These are phyloP conservation scores for Chlamydomonas asymmetrica DNA, from an alignment of 139 green algal genomes.

Conservation along the genomic window DNA sequence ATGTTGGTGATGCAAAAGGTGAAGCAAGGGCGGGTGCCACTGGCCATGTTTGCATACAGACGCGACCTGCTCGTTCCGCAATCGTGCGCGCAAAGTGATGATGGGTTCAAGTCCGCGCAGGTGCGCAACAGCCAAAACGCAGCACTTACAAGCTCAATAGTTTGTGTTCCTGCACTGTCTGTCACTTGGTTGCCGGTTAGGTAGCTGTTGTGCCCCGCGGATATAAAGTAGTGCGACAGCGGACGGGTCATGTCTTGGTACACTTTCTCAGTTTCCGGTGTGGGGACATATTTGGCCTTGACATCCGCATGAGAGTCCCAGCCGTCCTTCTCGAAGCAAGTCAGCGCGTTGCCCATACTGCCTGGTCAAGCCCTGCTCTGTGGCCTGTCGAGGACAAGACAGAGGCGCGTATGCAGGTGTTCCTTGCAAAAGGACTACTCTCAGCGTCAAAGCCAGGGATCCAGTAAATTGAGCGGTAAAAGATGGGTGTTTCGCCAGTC, in stretches of 20 bases:
- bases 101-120: neutral
- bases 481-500: too few relatives aligned
- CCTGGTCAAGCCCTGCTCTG: too few relatives aligned
- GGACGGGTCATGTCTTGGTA: conserved; percentile 32
- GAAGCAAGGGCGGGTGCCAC: too few relatives aligned
- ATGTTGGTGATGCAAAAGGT: too few relatives aligned
- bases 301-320: conserved; percentile 23
- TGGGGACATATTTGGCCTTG: neutral
- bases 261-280: neutral
- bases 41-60: too few relatives aligned
- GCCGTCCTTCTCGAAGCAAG: conserved; percentile 26
- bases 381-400: too few relatives aligned
- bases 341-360: conserved; percentile 11
- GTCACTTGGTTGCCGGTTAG: conserved; percentile 30
- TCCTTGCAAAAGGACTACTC: too few relatives aligned
- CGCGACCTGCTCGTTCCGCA: too few relatives aligned
- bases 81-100: neutral
- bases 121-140: neutral
- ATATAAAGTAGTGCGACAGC: conserved; percentile 36
- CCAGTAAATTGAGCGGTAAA: too few relatives aligned
- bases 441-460: too few relatives aligned
- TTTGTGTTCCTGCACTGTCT: neutral
- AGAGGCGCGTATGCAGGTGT: too few relatives aligned
- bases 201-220: conserved; percentile 38
- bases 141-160: too few relatives aligned